phyloP scores from a whole-genome alignment of 2,329 filamentous ascomycete genomes.

The Stemphylium lycopersici region DNA sequence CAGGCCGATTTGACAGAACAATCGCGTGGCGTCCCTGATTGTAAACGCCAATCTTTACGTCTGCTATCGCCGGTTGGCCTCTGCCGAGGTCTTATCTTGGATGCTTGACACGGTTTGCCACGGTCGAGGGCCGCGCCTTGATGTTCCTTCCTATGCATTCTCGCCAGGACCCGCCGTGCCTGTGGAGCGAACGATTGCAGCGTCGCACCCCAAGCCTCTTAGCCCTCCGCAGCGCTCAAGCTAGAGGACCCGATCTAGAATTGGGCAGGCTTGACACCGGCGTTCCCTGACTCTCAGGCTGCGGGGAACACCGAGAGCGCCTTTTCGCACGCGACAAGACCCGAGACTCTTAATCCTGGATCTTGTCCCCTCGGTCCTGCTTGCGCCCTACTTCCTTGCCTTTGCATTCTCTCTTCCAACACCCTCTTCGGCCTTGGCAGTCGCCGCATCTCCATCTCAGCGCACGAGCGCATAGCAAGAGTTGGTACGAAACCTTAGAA shows the following conservation, averaged over 20 bases:
- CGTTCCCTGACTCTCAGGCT: neutral
- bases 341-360: neutral
- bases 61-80: neutral
- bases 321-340: conserved; percentile 2
- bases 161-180: neutral
- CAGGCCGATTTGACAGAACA: conserved; percentile 3
- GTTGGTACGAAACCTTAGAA: neutral
- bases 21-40: neutral
- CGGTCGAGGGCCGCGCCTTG: neutral
- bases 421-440: neutral
- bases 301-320: neutral
- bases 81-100: conserved; percentile 2
- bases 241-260: conserved; percentile 1
- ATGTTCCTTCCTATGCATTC: neutral
- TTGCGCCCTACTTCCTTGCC: neutral
- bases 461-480: conserved; percentile 2
- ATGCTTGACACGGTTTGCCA: conserved; percentile 3
- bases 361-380: neutral
- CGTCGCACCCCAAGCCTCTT: conserved; percentile 5
- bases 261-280: conserved; percentile 4
- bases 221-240: conserved; percentile 1
- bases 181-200: conserved; percentile 13
- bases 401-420: neutral
- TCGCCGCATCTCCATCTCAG: neutral
- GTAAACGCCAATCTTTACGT: neutral